These are phyloP conservation scores for Herpetomonas muscarum DNA, from an alignment of 208 protist species.

Conservation along the genomic window DNA sequence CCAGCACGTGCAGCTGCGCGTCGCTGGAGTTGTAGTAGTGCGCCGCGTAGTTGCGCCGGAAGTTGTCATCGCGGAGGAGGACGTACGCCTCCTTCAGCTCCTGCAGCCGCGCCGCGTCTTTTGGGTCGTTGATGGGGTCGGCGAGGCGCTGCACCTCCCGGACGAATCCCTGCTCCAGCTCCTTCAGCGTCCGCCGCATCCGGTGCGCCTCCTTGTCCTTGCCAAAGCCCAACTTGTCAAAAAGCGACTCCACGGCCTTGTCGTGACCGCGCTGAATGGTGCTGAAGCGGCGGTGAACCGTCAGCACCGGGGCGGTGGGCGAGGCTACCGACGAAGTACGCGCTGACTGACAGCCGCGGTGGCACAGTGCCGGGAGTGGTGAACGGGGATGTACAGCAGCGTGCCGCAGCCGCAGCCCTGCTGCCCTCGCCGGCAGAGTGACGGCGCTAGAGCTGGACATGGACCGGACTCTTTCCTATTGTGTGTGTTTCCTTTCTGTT, in stretches of 20 bases:
- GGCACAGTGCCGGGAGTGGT: no score
- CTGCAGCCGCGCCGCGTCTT: constrained; percentile 36
- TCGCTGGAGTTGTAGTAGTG: constrained; percentile 79
- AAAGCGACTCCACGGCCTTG: constrained; percentile 43
- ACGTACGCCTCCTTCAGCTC: constrained; percentile 57
- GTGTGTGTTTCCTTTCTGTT: constrained; percentile 9
- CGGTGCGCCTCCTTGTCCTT: constrained; percentile 50
- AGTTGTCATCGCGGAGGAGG: constrained; percentile 45
- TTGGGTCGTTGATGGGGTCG: constrained; percentile 42
- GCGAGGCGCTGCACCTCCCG: constrained; percentile 55
- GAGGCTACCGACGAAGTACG: no score
- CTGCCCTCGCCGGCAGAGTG: background rate
- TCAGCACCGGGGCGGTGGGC: no score
- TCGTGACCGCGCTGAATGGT: constrained; percentile 78
- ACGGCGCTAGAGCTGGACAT: background rate
- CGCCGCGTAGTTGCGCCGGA: constrained; percentile 51
- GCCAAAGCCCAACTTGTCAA: constrained; percentile 64
- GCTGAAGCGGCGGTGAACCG: constrained; percentile 13
- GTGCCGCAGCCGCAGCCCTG: background rate
- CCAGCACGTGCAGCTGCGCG: constrained; percentile 62
- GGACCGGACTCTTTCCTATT: background rate
- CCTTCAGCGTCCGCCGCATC: constrained; percentile 49
- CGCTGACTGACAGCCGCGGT: no score
- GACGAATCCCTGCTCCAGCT: constrained; percentile 60
- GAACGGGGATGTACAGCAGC: background rate